Percentiles rank a stretch among this genome's conserved stretches.
These are phyloP conservation scores for Toxoplasma gondii DNA, from an alignment of 169 alveolate species.

Conservation along the genomic window DNA sequence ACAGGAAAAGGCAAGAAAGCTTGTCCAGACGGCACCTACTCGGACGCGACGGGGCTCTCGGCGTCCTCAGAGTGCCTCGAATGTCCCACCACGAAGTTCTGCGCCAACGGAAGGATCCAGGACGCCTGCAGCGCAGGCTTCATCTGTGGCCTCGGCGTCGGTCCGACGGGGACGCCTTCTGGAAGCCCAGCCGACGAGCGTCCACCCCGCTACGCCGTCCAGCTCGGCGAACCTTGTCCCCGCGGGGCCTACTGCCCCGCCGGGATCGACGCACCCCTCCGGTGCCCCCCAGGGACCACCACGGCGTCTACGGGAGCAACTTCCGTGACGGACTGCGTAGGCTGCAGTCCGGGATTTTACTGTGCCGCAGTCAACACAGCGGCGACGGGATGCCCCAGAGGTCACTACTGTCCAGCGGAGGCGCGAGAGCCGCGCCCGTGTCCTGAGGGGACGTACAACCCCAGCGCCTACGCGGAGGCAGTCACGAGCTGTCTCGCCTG, in stretches of 20 bases:
- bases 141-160: constrained; percentile 21
- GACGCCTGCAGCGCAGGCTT: not conserved
- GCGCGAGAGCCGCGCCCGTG: constrained; percentile 51
- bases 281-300: constrained; percentile 49
- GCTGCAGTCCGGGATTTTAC: constrained; percentile 18
- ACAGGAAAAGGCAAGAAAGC: not conserved
- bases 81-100: constrained; percentile 8
- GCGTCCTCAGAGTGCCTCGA: constrained; percentile 19
- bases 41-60: constrained; percentile 35
- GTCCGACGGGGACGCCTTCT: not conserved
- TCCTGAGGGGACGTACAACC: constrained; percentile 59
- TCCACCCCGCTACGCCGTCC: constrained; percentile 5
- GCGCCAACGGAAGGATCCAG: not conserved
- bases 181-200: not conserved
- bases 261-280: constrained; percentile 58
- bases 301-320: not conserved
- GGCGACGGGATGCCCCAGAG: constrained; percentile 37
- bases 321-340: not conserved
- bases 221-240: constrained; percentile 74
- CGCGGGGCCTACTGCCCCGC: constrained; percentile 78
- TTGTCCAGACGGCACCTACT: constrained; percentile 51
- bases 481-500: constrained; percentile 39
- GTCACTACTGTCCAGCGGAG: constrained; percentile 62
- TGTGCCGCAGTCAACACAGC: not conserved
- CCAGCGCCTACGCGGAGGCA: not conserved